These are phyloP conservation scores for Triticum monococcum DNA, from an alignment of 176 grass and related monocot genomes.

Conservation along the genomic window DNA sequence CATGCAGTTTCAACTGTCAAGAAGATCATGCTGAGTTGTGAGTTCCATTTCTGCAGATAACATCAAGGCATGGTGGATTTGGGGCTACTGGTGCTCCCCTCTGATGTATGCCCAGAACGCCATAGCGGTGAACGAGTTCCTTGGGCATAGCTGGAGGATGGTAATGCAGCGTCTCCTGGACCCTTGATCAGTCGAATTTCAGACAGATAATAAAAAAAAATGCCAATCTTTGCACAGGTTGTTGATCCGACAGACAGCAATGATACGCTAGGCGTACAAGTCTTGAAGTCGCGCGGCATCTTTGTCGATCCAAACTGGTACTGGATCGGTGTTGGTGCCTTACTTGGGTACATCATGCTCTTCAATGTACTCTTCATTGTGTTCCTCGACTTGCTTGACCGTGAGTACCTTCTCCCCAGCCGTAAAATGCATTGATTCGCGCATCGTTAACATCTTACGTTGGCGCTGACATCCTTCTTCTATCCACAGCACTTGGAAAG, in stretches of 20 bases:
- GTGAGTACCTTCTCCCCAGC: constrained; percentile 53
- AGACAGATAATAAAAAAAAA: constrained; percentile 21
- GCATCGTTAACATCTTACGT: not conserved
- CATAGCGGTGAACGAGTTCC: constrained; percentile 85
- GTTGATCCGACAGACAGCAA: constrained; percentile 36
- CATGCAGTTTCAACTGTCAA: not conserved
- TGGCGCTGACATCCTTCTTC: constrained; percentile 26
- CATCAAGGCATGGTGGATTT: constrained; percentile 94
- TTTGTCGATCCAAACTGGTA: constrained; percentile 94
- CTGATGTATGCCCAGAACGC: constrained; percentile 98
- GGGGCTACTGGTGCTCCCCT: constrained; percentile 95
- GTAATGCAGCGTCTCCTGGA: constrained; percentile 37
- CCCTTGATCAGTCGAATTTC: not conserved
- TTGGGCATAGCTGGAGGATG: constrained; percentile 77
- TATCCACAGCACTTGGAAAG: constrained; percentile 66
- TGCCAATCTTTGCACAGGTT: constrained; percentile 31
- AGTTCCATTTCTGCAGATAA: constrained; percentile 54
- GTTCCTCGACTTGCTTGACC: constrained; percentile 87
- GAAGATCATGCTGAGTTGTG: constrained; percentile 20
- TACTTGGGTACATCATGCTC: constrained; percentile 83
- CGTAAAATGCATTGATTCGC: constrained; percentile 7
- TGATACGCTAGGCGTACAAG: constrained; percentile 59
- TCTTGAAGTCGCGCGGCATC: constrained; percentile 63
- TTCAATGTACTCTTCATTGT: constrained; percentile 92
- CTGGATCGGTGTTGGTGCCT: constrained; percentile 82